Evolutionary conservation across 441 rosid genomes (phyloP), one percentile per base, ranked within the genome.

Genomic region (Populus tomentosa): DNA sequence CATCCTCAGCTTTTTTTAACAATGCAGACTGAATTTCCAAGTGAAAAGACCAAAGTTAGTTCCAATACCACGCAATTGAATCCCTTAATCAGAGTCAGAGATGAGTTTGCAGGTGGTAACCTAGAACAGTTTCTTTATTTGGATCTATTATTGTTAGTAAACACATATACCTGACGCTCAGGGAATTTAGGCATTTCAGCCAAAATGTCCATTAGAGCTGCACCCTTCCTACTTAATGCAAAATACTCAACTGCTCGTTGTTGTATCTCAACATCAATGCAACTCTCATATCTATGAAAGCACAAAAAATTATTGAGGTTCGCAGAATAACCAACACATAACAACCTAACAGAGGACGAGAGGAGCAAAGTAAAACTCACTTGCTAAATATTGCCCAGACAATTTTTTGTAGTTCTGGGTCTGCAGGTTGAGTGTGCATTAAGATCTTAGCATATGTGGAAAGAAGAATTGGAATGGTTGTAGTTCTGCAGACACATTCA

Each of bases 151-250:
- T 46, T 66, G 71, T 30, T 23, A 71, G 75, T 67, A 26, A 38
- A 76, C n/a, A 62, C 18, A 82, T 82, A 81, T 72, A 94, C 99
- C 97, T 94, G 93, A 42, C 99, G 98, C 84, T 97, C 99, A 0
- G 98, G 98, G 78, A 97, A 97, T 82, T 93, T 97, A 24, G 99
- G 99, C 99, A 97, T 97, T 82, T 97, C 99, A 74, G 98, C 98
- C 84, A 97, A 88, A 78, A 97, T 91, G 85, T 97, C 99, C 82
- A 88, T 84, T 62, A 91, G 83, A 80, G 91, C 87, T 64, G 89
- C 89, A 72, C 99, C 99, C 82, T 93, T 97, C 85, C 88, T 85
- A 87, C 98, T 93, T 84, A 97, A 85, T 67, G 94, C 92, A 85
- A 94, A 91, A 86, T 97, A 97, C 83, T 97, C 99, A 67, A 88